phyloP scores from a whole-genome alignment of 768 basidiomycete genomes.

The Russula ochroleuca region DNA sequence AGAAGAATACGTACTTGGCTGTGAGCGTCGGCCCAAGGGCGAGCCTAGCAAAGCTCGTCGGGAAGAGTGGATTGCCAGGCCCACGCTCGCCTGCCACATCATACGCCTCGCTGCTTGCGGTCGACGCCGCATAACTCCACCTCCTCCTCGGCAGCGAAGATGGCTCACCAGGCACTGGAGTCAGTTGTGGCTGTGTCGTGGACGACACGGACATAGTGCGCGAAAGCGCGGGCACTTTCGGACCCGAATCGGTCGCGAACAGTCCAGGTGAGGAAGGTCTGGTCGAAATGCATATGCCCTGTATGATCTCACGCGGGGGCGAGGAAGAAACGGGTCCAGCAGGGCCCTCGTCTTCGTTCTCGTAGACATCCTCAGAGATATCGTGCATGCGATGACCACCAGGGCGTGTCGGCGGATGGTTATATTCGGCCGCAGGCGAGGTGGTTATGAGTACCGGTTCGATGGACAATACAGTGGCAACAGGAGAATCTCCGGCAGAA shows the following conservation, averaged over 20 bases:
- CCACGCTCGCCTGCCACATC: slow-evolving; percentile 56
- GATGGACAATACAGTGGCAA: slow-evolving; percentile 36
- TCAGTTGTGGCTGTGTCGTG: neutral
- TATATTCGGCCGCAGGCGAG: slow-evolving; percentile 25
- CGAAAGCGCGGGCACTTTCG: slow-evolving; percentile 20
- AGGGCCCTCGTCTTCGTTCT: slow-evolving; percentile 9
- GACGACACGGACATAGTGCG: slow-evolving; percentile 31
- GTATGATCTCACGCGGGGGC: slow-evolving; percentile 35
- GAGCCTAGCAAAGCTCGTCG: slow-evolving; percentile 70
- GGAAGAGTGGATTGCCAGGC: slow-evolving; percentile 77
- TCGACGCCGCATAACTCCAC: slow-evolving; percentile 24
- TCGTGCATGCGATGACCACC: slow-evolving; percentile 37
- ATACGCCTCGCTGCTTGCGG: slow-evolving; percentile 35
- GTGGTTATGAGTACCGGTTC: slow-evolving; percentile 51
- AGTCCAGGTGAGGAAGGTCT: slow-evolving; percentile 34
- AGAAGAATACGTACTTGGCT: slow-evolving; percentile 41
- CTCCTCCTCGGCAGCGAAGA: slow-evolving; percentile 7
- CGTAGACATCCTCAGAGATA: slow-evolving; percentile 28
- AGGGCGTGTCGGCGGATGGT: slow-evolving; percentile 35
- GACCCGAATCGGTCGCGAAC: slow-evolving; percentile 21
- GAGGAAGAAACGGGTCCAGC: neutral
- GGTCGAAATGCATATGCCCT: slow-evolving; percentile 57
- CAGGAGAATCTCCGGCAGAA: slow-evolving; percentile 1
- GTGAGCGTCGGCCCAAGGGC: slow-evolving; percentile 60
- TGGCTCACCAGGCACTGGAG: neutral